A percentile compares a stretch with the other conserved stretches of the same genome.
These are phyloP conservation scores for Terfezia claveryi DNA, from an alignment of 495 filamentous ascomycete genomes.

Conservation along the genomic window DNA sequence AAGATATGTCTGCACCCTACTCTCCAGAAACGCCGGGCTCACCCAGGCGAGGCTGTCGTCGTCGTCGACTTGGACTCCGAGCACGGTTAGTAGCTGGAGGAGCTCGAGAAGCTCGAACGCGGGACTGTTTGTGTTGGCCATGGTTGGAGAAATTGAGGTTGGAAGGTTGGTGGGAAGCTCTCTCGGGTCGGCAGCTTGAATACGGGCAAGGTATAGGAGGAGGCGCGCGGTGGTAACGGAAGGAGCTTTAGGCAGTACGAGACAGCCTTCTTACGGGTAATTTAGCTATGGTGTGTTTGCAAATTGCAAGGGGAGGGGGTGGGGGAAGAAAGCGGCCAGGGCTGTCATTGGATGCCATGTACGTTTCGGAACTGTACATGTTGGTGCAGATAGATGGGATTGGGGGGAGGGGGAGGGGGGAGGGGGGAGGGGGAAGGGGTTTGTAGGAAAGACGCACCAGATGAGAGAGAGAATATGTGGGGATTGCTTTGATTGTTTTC, in stretches of 20 bases:
- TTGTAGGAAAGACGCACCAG: too few relatives aligned
- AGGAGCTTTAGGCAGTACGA: not conserved
- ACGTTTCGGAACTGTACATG: too few relatives aligned
- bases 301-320: too few relatives aligned
- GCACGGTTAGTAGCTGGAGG: not conserved
- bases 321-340: not conserved
- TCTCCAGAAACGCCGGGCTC: not conserved
- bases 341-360: not conserved
- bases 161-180: not conserved
- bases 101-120: not conserved
- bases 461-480: too few relatives aligned
- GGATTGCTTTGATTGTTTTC: too few relatives aligned
- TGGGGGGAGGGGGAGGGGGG: too few relatives aligned
- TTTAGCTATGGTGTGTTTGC: not conserved
- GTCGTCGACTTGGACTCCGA: not conserved
- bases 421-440: too few relatives aligned
- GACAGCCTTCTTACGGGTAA: not conserved
- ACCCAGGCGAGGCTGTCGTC: not conserved
- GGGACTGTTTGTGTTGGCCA: not conserved
- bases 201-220: not conserved
- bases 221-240: not conserved
- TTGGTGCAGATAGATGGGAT: too few relatives aligned
- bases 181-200: not conserved
- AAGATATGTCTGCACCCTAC: not conserved
- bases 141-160: not conserved